Conservation (phyloP, 1,139 yeast species). For the Pichia sp. region DNA sequence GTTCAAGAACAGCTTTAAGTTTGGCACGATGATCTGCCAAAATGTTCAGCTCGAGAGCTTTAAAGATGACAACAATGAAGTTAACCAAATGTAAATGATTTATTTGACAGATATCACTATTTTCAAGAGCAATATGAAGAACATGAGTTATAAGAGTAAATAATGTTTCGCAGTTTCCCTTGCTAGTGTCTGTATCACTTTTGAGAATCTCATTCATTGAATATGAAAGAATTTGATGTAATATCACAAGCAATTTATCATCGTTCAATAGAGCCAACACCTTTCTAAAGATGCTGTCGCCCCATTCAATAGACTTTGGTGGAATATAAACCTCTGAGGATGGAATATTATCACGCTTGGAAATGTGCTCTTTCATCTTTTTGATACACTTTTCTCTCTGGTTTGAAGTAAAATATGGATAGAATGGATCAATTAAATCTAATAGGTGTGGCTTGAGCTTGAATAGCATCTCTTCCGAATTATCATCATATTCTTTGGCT, state of each 20-base stretch:
- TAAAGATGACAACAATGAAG: constrained; percentile 27
- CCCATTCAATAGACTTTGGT: constrained; percentile 36
- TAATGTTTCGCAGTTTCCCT: constrained; percentile 39
- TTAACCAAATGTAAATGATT: constrained; percentile 8
- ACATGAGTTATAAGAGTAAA: constrained; percentile 59
- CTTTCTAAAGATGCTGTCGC: constrained; percentile 31
- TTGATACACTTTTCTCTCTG: constrained; percentile 64
- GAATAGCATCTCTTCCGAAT: constrained; percentile 27
- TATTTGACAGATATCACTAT: constrained; percentile 14
- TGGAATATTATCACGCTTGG: constrained; percentile 30
- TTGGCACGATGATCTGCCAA: constrained; percentile 4
- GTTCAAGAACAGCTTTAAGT: constrained; percentile 34
- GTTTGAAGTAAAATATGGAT: constrained; percentile 69
- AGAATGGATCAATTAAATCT: constrained; percentile 39
- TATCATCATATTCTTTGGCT: constrained; percentile 24
- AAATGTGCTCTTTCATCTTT: constrained; percentile 41
- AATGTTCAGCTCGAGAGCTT: constrained; percentile 2
- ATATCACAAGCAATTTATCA: constrained; percentile 42
- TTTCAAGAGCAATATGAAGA: constrained; percentile 43
- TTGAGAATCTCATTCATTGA: constrained; percentile 25
- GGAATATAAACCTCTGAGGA: constrained; percentile 41
- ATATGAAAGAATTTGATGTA: constrained; percentile 43
- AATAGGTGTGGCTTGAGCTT: constrained; percentile 29
- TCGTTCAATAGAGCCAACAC: constrained; percentile 47
- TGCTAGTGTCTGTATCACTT: too few species aligned